These are phyloP conservation scores for Nothomitra cinnamomea DNA, from an alignment of 2,329 filamentous ascomycete species.

Conservation along the genomic window DNA sequence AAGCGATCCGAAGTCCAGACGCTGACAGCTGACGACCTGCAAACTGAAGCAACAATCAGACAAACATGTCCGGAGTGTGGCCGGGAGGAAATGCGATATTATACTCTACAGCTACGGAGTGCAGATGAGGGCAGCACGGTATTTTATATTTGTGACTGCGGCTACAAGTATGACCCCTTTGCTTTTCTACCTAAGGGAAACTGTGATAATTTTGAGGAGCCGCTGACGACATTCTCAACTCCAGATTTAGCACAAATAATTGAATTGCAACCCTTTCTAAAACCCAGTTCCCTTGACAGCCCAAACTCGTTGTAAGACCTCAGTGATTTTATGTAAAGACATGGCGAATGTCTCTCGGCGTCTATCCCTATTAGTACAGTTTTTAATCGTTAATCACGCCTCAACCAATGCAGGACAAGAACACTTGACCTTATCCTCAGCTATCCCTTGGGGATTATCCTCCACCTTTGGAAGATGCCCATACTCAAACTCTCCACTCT, in stretches of 20 bases:
- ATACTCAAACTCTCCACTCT: constrained; percentile 75
- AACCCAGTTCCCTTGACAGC: not conserved
- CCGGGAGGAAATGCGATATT: constrained; percentile 65
- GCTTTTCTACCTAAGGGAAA: constrained; percentile 6
- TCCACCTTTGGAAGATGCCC: constrained; percentile 57
- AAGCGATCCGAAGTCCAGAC: constrained; percentile 77
- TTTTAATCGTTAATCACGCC: too few relatives aligned
- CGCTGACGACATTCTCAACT: not conserved
- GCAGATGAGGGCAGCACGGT: constrained; percentile 92
- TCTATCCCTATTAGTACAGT: not conserved
- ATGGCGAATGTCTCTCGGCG: not conserved
- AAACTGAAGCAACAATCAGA: constrained; percentile 51
- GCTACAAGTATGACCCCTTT: constrained; percentile 51
- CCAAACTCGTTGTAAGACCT: too few relatives aligned
- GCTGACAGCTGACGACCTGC: constrained; percentile 58
- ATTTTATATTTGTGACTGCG: constrained; percentile 79
- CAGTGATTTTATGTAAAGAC: too few relatives aligned
- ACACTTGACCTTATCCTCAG: too few relatives aligned
- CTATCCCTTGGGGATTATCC: not conserved
- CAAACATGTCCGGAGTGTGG: constrained; percentile 69
- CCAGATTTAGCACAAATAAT: constrained; percentile 18
- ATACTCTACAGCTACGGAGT: constrained; percentile 70
- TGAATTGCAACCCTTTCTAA: constrained; percentile 7
- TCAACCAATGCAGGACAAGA: too few relatives aligned
- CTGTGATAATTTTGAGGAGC: constrained; percentile 15